Evolutionary conservation across 176 grass and related monocot genomes (phyloP).

Genomic region (Oryza australiensis): DNA sequence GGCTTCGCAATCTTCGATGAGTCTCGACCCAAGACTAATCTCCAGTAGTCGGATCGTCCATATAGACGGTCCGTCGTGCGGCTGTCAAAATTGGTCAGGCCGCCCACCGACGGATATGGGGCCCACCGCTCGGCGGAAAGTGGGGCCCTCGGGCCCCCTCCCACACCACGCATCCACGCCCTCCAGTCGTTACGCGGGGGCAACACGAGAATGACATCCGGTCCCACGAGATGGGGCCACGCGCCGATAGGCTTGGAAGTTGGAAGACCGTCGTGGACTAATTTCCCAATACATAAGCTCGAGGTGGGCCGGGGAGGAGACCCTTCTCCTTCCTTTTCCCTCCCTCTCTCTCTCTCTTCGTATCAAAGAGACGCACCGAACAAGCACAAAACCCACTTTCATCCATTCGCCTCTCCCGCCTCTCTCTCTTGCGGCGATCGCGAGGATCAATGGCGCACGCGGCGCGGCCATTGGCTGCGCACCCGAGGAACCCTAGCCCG

Average conservation of each 20-base stretch:
- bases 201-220: background rate
- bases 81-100: no score
- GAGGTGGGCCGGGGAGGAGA: background rate
- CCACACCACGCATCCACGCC: background rate
- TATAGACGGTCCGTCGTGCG: no score
- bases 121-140: no score
- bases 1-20: no score
- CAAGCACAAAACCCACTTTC: constrained; percentile 28
- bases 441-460: constrained; percentile 29
- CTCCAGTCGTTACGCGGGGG: background rate
- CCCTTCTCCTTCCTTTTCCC: background rate
- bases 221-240: background rate
- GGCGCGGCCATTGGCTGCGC: background rate
- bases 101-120: no score
- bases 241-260: background rate
- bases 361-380: background rate
- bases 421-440: background rate
- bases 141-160: no score
- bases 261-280: no score
- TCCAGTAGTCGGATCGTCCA: no score
- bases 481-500: background rate
- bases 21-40: no score
- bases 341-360: background rate
- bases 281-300: background rate
- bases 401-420: background rate